Evolutionary conservation across 2,329 filamentous ascomycete species (phyloP).

Genomic region (Aspergillus sp.): DNA sequence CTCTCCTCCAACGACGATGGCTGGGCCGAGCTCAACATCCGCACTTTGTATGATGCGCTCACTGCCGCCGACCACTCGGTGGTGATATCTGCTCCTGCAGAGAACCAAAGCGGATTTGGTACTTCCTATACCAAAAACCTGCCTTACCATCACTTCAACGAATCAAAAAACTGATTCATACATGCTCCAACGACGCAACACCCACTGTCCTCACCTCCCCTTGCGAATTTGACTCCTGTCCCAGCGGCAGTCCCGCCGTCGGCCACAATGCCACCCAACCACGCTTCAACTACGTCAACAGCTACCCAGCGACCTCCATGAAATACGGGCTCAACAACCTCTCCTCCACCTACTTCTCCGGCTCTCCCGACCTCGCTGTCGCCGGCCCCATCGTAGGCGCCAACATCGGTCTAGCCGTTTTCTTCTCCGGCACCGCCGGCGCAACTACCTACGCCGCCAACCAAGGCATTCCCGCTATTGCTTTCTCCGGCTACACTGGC

Average conservation of each 20-base stretch:
- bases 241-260: conserved; percentile 56
- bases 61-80: conserved; percentile 60
- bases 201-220: conserved; percentile 52
- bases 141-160: no score
- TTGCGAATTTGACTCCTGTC: conserved; percentile 66
- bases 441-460: conserved; percentile 61
- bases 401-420: conserved; percentile 60
- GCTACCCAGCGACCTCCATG: conserved; percentile 66
- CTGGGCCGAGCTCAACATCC: conserved; percentile 70
- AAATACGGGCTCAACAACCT: conserved; percentile 63
- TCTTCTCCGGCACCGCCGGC: conserved; percentile 69
- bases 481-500: conserved; percentile 62
- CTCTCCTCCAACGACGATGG: conserved; percentile 72
- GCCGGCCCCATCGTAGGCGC: conserved; percentile 63
- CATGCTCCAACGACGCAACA: conserved; percentile 56
- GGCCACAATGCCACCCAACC: conserved; percentile 60
- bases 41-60: conserved; percentile 61
- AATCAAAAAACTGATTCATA: no score
- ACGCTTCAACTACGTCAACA: conserved; percentile 72
- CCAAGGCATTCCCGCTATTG: conserved; percentile 64
- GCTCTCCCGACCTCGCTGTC: conserved; percentile 63
- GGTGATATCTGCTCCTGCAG: conserved; percentile 66
- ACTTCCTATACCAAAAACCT: conserved; percentile 12
- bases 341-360: conserved; percentile 57
- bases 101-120: conserved; percentile 67